phyloP scores from a whole-genome alignment of 2,329 filamentous ascomycete genomes.

The Teratosphaeria epicoccoides region DNA sequence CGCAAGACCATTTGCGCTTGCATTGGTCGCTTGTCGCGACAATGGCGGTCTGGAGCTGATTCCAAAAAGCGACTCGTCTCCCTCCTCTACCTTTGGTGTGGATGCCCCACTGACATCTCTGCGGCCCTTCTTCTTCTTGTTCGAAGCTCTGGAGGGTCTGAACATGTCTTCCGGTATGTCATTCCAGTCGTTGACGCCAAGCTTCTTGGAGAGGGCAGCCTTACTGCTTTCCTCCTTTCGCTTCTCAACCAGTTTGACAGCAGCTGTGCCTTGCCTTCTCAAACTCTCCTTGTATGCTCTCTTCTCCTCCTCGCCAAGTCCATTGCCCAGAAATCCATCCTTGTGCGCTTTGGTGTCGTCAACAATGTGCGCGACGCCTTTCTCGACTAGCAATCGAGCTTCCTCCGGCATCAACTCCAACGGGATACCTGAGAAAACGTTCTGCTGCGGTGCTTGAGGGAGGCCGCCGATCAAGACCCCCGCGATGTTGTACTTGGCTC shows the following conservation, averaged over 20 bases:
- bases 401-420: slow-evolving; percentile 88
- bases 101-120: not conserved
- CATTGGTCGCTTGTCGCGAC: not conserved
- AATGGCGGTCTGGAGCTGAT: not conserved
- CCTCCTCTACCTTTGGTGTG: slow-evolving; percentile 5
- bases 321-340: slow-evolving; percentile 42
- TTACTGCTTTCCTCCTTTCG: slow-evolving; percentile 42
- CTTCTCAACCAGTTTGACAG: slow-evolving; percentile 17
- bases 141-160: slow-evolving; percentile 6
- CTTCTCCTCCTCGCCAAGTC: slow-evolving; percentile 47
- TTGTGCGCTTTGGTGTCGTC: slow-evolving; percentile 68
- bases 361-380: slow-evolving; percentile 64
- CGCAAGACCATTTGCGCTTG: slow-evolving; percentile 4
- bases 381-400: slow-evolving; percentile 67
- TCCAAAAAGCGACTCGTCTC: slow-evolving; percentile 20
- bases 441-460: slow-evolving; percentile 88
- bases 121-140: slow-evolving; percentile 9
- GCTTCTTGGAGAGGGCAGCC: slow-evolving; percentile 40
- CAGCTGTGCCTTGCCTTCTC: slow-evolving; percentile 43
- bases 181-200: slow-evolving; percentile 27
- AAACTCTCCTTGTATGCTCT: slow-evolving; percentile 50
- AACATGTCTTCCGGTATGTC: slow-evolving; percentile 28
- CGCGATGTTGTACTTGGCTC: slow-evolving; percentile 71
- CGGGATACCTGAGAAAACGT: slow-evolving; percentile 81
- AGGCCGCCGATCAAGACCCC: slow-evolving; percentile 79